Percentiles rank a stretch among this genome's conserved stretches.
Conservation (phyloP, 345 rosid genomes). For the Eucalyptus caleyi region DNA sequence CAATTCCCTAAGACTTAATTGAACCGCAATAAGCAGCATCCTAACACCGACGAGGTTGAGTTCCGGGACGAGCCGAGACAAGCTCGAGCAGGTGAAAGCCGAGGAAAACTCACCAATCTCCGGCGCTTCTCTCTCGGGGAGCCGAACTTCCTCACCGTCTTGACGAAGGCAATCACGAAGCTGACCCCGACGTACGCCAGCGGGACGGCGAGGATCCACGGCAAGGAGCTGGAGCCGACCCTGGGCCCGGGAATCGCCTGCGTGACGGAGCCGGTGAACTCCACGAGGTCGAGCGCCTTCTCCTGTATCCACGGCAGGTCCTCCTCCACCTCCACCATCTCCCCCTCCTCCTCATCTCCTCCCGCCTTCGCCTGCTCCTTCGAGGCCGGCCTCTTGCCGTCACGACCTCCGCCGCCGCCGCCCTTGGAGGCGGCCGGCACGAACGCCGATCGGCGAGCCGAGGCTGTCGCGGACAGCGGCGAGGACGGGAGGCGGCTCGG, state of each 20-base stretch:
- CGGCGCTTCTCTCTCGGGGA: conserved; percentile 68
- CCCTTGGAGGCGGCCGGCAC: not conserved
- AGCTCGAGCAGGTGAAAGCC: not conserved
- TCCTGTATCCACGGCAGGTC: conserved; percentile 91
- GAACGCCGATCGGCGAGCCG: not conserved
- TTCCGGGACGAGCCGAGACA: rapidly evolving
- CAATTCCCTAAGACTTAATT: not conserved
- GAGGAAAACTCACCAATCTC: conserved; percentile 36
- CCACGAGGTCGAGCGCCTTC: conserved; percentile 83
- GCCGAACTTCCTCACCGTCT: conserved; percentile 56
- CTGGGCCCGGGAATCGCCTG: conserved; percentile 96
- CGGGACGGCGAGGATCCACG: conserved; percentile 92
- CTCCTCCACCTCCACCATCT: conserved; percentile 70
- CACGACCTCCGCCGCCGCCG: not conserved
- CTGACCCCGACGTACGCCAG: conserved; percentile 63
- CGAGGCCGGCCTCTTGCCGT: not conserved
- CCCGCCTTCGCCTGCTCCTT: not conserved
- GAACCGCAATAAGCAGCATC: not conserved
- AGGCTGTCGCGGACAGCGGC: not conserved
- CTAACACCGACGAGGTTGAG: not conserved
- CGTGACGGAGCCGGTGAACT: conserved; percentile 85
- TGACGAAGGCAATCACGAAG: conserved; percentile 70
- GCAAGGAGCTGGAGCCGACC: conserved; percentile 78
- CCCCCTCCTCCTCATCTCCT: conserved; percentile 13
- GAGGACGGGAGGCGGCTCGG: not conserved